phyloP scores from a whole-genome alignment of 108 stramenopile species.

The Cyclotella atomus region DNA sequence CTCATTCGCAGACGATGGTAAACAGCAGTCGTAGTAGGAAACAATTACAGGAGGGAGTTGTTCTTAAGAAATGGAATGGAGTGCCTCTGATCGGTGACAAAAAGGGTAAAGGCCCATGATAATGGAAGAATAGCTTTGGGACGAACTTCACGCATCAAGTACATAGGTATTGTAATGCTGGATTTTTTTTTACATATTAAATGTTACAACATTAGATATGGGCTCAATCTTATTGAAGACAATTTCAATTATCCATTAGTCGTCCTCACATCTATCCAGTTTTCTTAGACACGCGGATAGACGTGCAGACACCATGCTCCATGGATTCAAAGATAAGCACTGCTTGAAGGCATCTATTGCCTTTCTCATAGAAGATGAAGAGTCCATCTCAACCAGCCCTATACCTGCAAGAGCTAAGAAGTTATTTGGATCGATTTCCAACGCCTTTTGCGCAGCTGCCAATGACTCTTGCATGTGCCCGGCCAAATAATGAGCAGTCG shows the following conservation, averaged over 20 bases:
- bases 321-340: slow-evolving; percentile 75
- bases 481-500: slow-evolving; percentile 55
- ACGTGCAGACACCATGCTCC: slow-evolving; percentile 68
- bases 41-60: slow-evolving; percentile 41
- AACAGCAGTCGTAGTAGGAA: slow-evolving; percentile 39
- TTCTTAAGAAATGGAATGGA: slow-evolving; percentile 46
- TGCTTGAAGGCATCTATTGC: slow-evolving; percentile 62
- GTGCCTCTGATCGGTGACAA: not conserved
- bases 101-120: not conserved
- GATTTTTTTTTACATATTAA: no score
- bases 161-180: no score
- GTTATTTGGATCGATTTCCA: slow-evolving; percentile 60
- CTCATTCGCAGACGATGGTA: slow-evolving; percentile 53
- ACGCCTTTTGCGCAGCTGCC: slow-evolving; percentile 55
- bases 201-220: no score
- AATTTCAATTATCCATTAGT: no score
- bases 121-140: no score
- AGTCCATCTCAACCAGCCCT: slow-evolving; percentile 73
- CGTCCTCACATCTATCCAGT: slow-evolving; percentile 6
- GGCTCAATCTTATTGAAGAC: no score
- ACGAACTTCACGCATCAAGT: no score
- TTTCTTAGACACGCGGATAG: slow-evolving; percentile 51
- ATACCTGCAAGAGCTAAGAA: slow-evolving; percentile 79
- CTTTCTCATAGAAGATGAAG: slow-evolving; percentile 29
- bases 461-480: slow-evolving; percentile 63